Evolutionary conservation across 176 grass and related monocot species (phyloP), one percentile per base, ranked within the genome.

Genomic region (Triticum aestivum): DNA sequence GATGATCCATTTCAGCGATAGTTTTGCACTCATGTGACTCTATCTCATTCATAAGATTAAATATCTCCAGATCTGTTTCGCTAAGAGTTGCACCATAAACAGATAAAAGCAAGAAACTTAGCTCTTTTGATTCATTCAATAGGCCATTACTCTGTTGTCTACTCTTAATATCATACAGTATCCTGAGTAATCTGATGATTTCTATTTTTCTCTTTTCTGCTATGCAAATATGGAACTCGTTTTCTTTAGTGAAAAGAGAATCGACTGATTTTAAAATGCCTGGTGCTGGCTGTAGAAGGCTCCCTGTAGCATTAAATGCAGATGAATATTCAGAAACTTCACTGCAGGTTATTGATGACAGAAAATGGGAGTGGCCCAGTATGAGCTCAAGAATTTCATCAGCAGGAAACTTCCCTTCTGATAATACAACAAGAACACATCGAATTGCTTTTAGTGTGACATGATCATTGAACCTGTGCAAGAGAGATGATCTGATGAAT

Each of bases 301-400:
- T 79, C 52, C 88, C 93, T 59, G 76, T 81, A 63, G 83, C 41
- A 65, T 42, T 65, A 87, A 74, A 90, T 86, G 83, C 38, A 86
- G 88, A 93, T 87, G 80, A 78, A 85, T 86, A 61, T 67, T 77
- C 77, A 44, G 82, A 87, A 86, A 44, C 58, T 87, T 70, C 91
- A 78, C 64, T 76, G 42, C 52, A 93, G 65, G 83, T 86, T 69
- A 98, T 77, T 80, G 89, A 69, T 11, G 88, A 82, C 52, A 98
- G 37, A 87, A 98, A 98, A 87, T 92, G 88, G 86, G 96, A 98
- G 83, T 98, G 96, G 21, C 96, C 96, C 71, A 98, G 84, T 88
- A 95, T 68, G 82, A 95, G 91, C 65, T 95, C 96, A 87, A 98
- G 89, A 84, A 93, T 93, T 86, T 93, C 88, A 84, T 89, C 80